A percentile compares a stretch with the other conserved stretches of the same genome.
These are phyloP conservation scores for Oryza glumipatula DNA, from an alignment of 176 grass and related monocot species.

Conservation along the genomic window DNA sequence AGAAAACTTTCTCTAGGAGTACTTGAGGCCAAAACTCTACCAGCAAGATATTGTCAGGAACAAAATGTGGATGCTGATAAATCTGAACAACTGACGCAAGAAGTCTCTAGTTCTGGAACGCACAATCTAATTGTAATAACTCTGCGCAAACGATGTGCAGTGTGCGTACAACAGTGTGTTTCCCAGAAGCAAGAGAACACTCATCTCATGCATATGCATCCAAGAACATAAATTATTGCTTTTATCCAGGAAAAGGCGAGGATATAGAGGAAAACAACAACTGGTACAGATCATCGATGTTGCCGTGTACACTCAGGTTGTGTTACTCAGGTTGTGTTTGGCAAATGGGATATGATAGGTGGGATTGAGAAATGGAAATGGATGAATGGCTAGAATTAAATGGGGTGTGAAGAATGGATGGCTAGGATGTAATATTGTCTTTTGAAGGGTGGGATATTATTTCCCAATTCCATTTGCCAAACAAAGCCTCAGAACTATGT, in stretches of 20 bases:
- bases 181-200: neutral
- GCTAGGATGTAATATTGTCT: too few species aligned
- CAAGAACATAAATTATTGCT: neutral
- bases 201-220: neutral
- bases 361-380: too few species aligned
- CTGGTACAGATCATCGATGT: neutral
- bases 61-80: neutral
- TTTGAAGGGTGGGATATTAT: too few species aligned
- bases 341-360: too few species aligned
- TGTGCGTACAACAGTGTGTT: neutral
- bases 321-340: too few species aligned
- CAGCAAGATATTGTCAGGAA: neutral
- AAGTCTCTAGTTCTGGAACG: neutral
- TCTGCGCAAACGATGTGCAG: neutral
- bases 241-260: slow-evolving; percentile 6
- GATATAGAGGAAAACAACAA: slow-evolving; percentile 5
- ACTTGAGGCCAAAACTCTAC: neutral
- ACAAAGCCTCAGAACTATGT: too few species aligned
- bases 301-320: neutral
- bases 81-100: neutral
- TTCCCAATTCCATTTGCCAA: too few species aligned
- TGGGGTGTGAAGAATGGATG: too few species aligned
- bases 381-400: too few species aligned
- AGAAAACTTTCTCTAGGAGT: neutral
- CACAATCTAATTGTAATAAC: slow-evolving; percentile 11